Evolutionary conservation across 345 rosid species (phyloP).

Genomic region (Sapria himalayana): DNA sequence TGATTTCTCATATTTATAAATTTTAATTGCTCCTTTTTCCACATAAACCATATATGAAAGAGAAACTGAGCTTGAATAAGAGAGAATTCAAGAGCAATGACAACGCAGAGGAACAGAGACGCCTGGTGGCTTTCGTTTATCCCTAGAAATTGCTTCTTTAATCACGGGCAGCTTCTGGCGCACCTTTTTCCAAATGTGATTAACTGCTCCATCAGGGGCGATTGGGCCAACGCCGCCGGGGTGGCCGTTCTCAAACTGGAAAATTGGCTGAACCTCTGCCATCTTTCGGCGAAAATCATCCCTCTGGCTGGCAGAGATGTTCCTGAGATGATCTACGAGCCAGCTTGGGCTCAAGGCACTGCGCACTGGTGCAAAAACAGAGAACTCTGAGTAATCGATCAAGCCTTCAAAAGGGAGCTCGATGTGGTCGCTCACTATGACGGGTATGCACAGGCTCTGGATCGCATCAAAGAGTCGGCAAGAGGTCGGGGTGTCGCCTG

Average conservation of each 20-base stretch:
- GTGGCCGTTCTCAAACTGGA: slow-evolving; percentile 44
- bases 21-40: no score
- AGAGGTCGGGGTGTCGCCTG: slow-evolving; percentile 93
- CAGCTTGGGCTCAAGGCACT: slow-evolving; percentile 63
- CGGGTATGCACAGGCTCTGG: slow-evolving; percentile 87
- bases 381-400: slow-evolving; percentile 51
- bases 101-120: slow-evolving; percentile 52
- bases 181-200: slow-evolving; percentile 72
- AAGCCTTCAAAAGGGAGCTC: slow-evolving; percentile 91
- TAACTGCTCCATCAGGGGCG: slow-evolving; percentile 59
- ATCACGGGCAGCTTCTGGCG: slow-evolving; percentile 51
- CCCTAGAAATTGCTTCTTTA: slow-evolving; percentile 50
- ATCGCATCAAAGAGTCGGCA: slow-evolving; percentile 92
- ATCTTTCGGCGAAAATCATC: slow-evolving; percentile 32
- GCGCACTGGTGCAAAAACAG: slow-evolving; percentile 43
- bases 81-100: slow-evolving; percentile 39
- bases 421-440: slow-evolving; percentile 62
- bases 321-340: slow-evolving; percentile 42
- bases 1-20: no score
- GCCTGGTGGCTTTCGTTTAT: slow-evolving; percentile 52
- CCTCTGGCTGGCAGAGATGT: slow-evolving; percentile 26
- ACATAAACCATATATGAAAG: no score
- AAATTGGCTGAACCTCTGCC: slow-evolving; percentile 37
- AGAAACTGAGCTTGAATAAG: background rate
- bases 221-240: slow-evolving; percentile 53